Percentiles rank a stretch among this genome's conserved stretches.
Evolutionary conservation across 768 basidiomycete genomes (phyloP).

Genomic region (Scleroderma citrinum): DNA sequence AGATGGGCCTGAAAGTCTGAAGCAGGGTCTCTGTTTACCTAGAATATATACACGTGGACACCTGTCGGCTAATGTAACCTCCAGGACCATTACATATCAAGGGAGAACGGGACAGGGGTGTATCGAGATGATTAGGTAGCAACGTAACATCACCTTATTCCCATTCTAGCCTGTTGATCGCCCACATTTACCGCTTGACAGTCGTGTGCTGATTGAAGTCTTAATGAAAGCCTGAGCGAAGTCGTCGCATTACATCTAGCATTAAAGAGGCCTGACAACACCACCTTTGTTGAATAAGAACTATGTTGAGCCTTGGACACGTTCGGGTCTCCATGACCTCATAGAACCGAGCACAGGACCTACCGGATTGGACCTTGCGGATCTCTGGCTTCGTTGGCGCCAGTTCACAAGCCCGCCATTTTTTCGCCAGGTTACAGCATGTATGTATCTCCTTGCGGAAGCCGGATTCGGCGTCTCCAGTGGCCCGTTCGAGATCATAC

Average conservation of each 20-base stretch:
- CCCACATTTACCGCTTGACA: background rate
- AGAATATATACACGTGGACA: background rate
- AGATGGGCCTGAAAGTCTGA: slow-evolving; percentile 1
- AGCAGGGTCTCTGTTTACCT: background rate
- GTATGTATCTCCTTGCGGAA: background rate
- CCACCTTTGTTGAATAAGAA: background rate
- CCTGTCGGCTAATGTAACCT: background rate
- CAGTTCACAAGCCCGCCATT: background rate
- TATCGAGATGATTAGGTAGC: background rate
- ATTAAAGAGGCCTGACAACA: background rate
- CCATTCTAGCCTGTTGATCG: no score
- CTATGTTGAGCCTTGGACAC: background rate
- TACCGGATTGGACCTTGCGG: background rate
- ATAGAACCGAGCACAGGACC: background rate
- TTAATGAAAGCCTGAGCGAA: no score
- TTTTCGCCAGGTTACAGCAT: background rate
- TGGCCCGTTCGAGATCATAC: background rate
- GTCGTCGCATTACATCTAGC: no score
- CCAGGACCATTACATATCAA: slow-evolving; percentile 21
- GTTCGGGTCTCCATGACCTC: background rate
- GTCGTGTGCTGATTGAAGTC: background rate
- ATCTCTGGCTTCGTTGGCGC: background rate
- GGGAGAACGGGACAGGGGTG: background rate
- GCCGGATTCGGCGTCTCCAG: no score
- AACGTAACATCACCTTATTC: background rate